Percentiles rank a stretch among this genome's conserved stretches.
Conservation (phyloP, 78 protist genomes). For the Blattamonas nauphoetae region DNA sequence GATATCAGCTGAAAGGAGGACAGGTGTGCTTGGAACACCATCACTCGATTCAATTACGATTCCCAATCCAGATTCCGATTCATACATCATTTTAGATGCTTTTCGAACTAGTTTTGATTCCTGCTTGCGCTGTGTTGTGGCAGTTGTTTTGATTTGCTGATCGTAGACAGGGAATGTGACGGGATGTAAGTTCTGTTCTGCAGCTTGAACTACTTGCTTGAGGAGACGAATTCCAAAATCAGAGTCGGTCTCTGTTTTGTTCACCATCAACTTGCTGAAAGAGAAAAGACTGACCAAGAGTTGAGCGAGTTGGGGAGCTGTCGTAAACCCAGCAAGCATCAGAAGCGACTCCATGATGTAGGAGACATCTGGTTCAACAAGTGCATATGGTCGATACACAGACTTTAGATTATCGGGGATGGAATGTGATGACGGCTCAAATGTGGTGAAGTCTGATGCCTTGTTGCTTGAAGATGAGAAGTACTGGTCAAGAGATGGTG, state of each 20-base stretch:
- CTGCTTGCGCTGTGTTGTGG: no score
- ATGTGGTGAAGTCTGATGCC: slow-evolving; percentile 23
- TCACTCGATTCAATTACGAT: no score
- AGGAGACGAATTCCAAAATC: not conserved
- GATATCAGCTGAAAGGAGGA: no score
- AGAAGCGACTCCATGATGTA: slow-evolving; percentile 16
- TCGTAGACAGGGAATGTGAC: not conserved
- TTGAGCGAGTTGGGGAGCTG: not conserved
- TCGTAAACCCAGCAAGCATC: not conserved
- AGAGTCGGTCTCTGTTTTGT: no score
- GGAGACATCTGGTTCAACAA: slow-evolving; percentile 8
- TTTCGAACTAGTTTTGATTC: no score
- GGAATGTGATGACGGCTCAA: slow-evolving; percentile 25
- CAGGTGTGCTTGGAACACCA: no score
- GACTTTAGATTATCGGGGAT: slow-evolving; percentile 41
- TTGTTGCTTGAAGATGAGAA: not conserved
- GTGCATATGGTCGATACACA: slow-evolving; percentile 11
- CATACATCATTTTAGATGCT: no score
- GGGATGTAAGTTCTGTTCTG: not conserved
- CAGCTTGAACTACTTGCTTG: not conserved
- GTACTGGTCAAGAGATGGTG: not conserved
- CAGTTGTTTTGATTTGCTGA: no score
- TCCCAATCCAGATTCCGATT: no score
- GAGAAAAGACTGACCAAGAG: no score
- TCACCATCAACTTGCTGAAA: no score